Base-by-base conservation (phyloP, 2,329 filamentous ascomycete genomes). In the Leptographium wingfieldii region DNA sequence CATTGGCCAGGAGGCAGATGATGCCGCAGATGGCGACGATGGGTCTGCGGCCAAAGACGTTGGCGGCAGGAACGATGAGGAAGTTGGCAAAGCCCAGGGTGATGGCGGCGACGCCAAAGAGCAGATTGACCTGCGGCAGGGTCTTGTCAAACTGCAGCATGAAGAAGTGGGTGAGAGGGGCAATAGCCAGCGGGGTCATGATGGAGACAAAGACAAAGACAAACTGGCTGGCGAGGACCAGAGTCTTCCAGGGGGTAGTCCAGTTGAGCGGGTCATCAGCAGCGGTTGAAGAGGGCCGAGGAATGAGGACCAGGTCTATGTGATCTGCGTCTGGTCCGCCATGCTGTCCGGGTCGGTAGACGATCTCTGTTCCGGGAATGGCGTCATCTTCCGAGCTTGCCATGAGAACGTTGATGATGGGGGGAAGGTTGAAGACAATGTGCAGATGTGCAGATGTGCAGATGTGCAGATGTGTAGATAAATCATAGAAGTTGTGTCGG, bases 1-100 rank as follows among this genome's bases (percentile, higher is more conserved):
- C 71, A 52, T 73, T 77, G 56, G 70, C 71, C 3, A 70, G 64
- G 43, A 72, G 72, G 31, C 76, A 74, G 31, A 80, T 55, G 58
- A 69, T 22, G 14, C 65, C 63, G 60, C 70, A 72, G 56, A 70
- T 61, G 40, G 71, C 60, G 31, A 72, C 62, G 14, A 69, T 64
- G 25, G 69, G 69, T 1, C 71, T 67, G 22, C 70, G 67, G n/a
- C 71, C 71, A 35, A 68, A 68, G 27, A 69, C 31, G 57, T 70
- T 69, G 54, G 68, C 67, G 4, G 64, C 62, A 12, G 70, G 70
- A 11, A 72, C 69, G 49, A 71, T 66, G 58, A 71, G 53, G 53
- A 72, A 69, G 63, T 72, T 71, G 31, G 69, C 65, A 58, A 70
- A 72, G 5, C 70, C 70, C 2, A 72, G 66, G 3, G 69, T 67